Evolutionary conservation across 2,329 filamentous ascomycete species (phyloP).

Genomic region (Tolypocladium nubicola): DNA sequence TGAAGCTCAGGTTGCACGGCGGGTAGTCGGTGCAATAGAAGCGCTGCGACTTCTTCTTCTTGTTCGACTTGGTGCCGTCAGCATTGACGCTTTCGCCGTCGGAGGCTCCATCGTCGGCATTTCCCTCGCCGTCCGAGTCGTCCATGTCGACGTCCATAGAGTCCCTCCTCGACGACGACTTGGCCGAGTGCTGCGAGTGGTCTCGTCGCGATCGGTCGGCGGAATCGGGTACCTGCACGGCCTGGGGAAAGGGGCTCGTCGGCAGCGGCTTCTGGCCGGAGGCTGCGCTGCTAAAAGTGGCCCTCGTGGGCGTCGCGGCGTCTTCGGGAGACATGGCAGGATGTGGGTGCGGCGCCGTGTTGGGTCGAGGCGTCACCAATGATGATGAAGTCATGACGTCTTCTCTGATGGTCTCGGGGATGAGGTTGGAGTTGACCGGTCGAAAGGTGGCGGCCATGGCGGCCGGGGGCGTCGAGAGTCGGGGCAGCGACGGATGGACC

Average conservation of each 20-base stretch:
- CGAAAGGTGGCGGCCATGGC: constrained; percentile 38
- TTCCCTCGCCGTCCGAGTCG: constrained; percentile 56
- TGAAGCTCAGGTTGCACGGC: constrained; percentile 90
- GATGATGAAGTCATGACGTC: constrained; percentile 25
- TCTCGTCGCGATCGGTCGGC: constrained; percentile 28
- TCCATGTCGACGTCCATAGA: constrained; percentile 69
- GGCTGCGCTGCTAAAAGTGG: constrained; percentile 34
- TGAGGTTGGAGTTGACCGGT: constrained; percentile 33
- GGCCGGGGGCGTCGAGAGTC: constrained; percentile 10
- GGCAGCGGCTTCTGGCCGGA: constrained; percentile 44
- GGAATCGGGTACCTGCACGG: constrained; percentile 34
- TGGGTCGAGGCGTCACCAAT: constrained; percentile 20
- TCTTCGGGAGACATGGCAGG: constrained; percentile 27
- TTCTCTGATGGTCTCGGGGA: constrained; percentile 19
- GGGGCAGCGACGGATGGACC: constrained; percentile 3
- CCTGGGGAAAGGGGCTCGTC: constrained; percentile 39
- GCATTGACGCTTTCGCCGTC: constrained; percentile 56
- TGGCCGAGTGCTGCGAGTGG: constrained; percentile 50
- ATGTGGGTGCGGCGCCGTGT: constrained; percentile 21
- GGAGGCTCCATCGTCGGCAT: constrained; percentile 41
- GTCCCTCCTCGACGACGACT: constrained; percentile 38
- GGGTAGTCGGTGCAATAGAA: constrained; percentile 96
- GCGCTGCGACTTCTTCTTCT: constrained; percentile 93
- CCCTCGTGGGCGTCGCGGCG: constrained; percentile 51
- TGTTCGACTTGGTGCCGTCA: constrained; percentile 59